These are phyloP conservation scores for Paramyrothecium sp. DNA, from an alignment of 2,329 filamentous ascomycete genomes.

Conservation along the genomic window DNA sequence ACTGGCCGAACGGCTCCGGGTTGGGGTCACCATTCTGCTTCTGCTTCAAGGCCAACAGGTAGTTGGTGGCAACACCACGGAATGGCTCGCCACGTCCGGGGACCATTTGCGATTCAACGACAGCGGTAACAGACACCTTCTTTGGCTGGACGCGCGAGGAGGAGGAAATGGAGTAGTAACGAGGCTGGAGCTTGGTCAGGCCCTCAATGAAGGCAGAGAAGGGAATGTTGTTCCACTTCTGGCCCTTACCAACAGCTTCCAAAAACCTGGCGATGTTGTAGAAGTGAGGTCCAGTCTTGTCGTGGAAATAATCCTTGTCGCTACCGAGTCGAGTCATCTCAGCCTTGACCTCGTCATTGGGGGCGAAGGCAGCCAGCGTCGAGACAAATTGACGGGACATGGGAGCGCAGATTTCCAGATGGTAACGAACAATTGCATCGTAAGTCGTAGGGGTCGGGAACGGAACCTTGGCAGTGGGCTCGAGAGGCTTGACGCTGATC, in stretches of 20 bases:
- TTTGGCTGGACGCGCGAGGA: constrained; percentile 92
- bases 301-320: constrained; percentile 94
- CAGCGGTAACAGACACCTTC: constrained; percentile 91
- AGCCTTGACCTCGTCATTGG: constrained; percentile 77
- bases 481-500: constrained; percentile 84
- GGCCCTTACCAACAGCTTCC: constrained; percentile 66
- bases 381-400: constrained; percentile 95
- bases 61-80: constrained; percentile 96
- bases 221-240: constrained; percentile 80
- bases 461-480: constrained; percentile 94
- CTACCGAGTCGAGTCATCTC: constrained; percentile 86
- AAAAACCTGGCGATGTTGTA: constrained; percentile 90
- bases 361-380: constrained; percentile 84
- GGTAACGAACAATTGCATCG: constrained; percentile 88
- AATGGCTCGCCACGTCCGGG: constrained; percentile 77
- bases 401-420: constrained; percentile 93
- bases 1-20: constrained; percentile 79
- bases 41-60: constrained; percentile 89
- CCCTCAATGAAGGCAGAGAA: constrained; percentile 96
- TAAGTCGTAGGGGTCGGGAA: constrained; percentile 97
- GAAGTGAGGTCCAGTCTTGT: constrained; percentile 76
- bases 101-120: constrained; percentile 81
- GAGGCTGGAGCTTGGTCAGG: constrained; percentile 90
- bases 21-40: constrained; percentile 89
- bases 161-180: constrained; percentile 99